Conservation (phyloP, 805 yeast genomes). For the Wickerhamia fluorescens region DNA sequence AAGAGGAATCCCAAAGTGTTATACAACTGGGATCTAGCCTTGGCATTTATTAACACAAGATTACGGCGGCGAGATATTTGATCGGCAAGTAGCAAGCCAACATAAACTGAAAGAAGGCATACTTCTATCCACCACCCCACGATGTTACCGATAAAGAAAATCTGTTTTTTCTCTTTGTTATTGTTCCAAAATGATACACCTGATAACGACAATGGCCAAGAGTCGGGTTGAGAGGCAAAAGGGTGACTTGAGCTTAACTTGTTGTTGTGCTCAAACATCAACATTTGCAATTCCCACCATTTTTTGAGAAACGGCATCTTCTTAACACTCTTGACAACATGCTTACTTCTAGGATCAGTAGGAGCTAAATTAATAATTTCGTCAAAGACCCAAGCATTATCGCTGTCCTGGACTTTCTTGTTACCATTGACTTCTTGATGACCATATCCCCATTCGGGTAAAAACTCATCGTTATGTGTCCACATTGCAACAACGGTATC, state of each 20-base stretch:
- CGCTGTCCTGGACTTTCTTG: constrained; percentile 63
- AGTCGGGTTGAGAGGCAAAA: constrained; percentile 83
- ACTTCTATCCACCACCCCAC: constrained; percentile 88
- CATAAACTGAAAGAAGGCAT: constrained; percentile 51
- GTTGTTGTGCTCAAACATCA: constrained; percentile 92
- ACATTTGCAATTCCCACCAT: constrained; percentile 81
- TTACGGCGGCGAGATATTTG: constrained; percentile 74
- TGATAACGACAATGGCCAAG: constrained; percentile 84
- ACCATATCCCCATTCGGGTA: constrained; percentile 92
- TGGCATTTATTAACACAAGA: constrained; percentile 46
- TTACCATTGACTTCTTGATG: constrained; percentile 96
- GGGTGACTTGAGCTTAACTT: constrained; percentile 85
- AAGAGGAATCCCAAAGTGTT: constrained; percentile 78
- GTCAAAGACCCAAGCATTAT: constrained; percentile 74
- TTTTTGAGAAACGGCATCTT: constrained; percentile 69
- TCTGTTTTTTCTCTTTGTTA: constrained; percentile 56
- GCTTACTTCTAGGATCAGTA: constrained; percentile 53
- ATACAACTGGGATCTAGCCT: constrained; percentile 66
- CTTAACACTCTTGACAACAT: constrained; percentile 58
- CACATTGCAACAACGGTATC: constrained; percentile 90
- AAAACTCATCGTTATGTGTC: constrained; percentile 75
- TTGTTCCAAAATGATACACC: constrained; percentile 98
- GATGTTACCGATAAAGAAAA: constrained; percentile 84
- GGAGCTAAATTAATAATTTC: constrained; percentile 48
- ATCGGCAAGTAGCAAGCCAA: constrained; percentile 64